Evolutionary conservation across 164 flowering plant genomes (phyloP).

Genomic region (Akebia trifoliata): DNA sequence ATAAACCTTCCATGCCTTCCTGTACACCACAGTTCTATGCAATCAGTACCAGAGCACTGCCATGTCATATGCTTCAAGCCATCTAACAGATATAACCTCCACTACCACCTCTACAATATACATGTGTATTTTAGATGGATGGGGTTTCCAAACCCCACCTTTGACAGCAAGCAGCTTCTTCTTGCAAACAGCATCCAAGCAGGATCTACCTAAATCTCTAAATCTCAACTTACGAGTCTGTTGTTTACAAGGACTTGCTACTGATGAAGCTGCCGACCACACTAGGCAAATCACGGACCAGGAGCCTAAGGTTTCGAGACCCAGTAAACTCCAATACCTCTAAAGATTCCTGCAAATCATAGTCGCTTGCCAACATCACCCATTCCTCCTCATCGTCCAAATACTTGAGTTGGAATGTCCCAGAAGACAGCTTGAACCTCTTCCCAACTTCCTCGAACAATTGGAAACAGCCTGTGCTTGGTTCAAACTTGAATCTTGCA

Average conservation of each 20-base stretch:
- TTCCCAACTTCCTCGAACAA: constrained; percentile 67
- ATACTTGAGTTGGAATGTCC: constrained; percentile 78
- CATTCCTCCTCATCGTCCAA: constrained; percentile 86
- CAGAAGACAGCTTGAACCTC: constrained; percentile 57
- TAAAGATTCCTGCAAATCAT: constrained; percentile 76
- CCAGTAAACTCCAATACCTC: constrained; percentile 61
- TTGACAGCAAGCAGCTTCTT: too few species aligned
- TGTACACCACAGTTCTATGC: too few species aligned
- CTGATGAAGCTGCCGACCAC: constrained; percentile 60
- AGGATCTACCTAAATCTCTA: background rate
- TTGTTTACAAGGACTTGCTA: constrained; percentile 50
- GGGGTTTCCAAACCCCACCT: background rate
- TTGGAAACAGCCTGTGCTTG: constrained; percentile 45
- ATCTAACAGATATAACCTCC: background rate
- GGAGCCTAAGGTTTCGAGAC: constrained; percentile 50
- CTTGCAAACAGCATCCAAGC: background rate
- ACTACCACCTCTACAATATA: constrained; percentile 1
- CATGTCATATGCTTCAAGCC: too few species aligned
- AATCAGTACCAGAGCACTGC: too few species aligned
- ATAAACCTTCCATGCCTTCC: too few species aligned
- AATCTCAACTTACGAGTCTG: constrained; percentile 22
- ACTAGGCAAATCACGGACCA: constrained; percentile 57
- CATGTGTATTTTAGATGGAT: constrained; percentile 2
- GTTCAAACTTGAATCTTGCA: constrained; percentile 69
- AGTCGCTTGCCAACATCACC: constrained; percentile 66